Evolutionary conservation across 2,329 filamentous ascomycete genomes (phyloP), one percentile per base, ranked within the genome.

Genomic region (Venturia effusa): DNA sequence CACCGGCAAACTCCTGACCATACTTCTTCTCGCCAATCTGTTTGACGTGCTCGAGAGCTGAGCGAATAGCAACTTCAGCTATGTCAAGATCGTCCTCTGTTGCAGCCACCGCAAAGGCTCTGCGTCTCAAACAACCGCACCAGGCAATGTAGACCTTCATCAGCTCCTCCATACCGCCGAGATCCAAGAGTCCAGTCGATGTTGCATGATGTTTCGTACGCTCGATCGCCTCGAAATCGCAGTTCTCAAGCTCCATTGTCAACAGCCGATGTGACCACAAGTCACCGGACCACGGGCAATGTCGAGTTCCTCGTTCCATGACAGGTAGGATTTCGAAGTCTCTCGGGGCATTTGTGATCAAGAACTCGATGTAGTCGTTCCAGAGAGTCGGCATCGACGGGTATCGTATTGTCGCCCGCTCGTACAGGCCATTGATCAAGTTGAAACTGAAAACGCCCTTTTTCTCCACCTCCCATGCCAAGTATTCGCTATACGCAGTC

Each of bases 131-230:
- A 69, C 93, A 97, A 61, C 91, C 92, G 71, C 93, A 97, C 94
- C 94, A 99, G 0, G 92, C 88, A 62, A 90, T 86, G 71, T 97
- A 92, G 71, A 97, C 90, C 70, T 96, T 91, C 65, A 97, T 83
- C 39, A 97, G 86, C 68, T 92, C 89, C 61, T 91, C 86, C 81
- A 97, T 88, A 30, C 92, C 92, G 66, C 91, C 87, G 67, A 89
- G 87, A 72, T 96, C 92, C 5, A 97, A 81, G 51, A 95, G 81
- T 10, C 91, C 88, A 61, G 90, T 91, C 71, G 88, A 90, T 0
- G 92, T 97, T 7, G 94, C 94, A 54, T 87, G 87, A 74, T 97
- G 91, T 75, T 99, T 99, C 74, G 97, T 92, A 48, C 86, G 83
- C 69, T 95, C 90, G 62, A 97, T 90, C 61, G 90, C 88, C 30